Evolutionary conservation across 2,329 filamentous ascomycete species (phyloP), one percentile per base, ranked within the genome.

Genomic region (Neofusicoccum parvum): DNA sequence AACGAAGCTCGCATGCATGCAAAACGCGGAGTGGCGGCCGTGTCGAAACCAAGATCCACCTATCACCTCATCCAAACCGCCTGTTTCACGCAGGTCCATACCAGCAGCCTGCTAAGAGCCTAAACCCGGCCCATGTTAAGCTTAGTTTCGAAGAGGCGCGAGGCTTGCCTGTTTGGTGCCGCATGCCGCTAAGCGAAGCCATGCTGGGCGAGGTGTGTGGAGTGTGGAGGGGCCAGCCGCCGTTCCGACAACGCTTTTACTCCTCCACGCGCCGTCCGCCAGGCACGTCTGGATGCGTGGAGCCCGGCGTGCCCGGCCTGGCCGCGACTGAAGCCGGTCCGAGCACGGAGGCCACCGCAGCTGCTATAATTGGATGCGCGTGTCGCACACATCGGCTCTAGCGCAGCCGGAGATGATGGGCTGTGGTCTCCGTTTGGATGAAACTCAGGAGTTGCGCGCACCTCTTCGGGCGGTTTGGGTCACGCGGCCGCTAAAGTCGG

Each of bases 31-130:
- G 48, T 51, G 60, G 60, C 48, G 48, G 50, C 27, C 15, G 46
- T 27, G 23, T 64, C 39, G 62, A 56, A 56, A 64, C 62, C 62
- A 48, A 64, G 62, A 64, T 64, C 62, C 62, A 64, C 62, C 62
- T 56, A 64, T 64, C 39, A 48, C 32, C 41, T 36, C 32, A 46
- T 23, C 23, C 23, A 23, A 23, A 23, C 23, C 23, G 23, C 23
- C 23, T 23, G 23, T 23, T 23, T 23, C 23, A 23, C 43, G 49
- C 50, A 37, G 20, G 51, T 56, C 20, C 62, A 64, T 56, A 48
- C 48, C 39, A 56, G 62, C 41, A 64, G 49, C 20, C 34, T 23
- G 41, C 20, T 60, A 60, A 60, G 43, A 46, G 56, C 43, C 41
- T 60, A 43, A 48, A 60, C 27, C 27, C 56, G 27, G 9, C 56